Percentiles rank a stretch among this genome's conserved stretches.
These are phyloP conservation scores for Ophiostoma angusticollis DNA, from an alignment of 2,329 filamentous ascomycete genomes.

Conservation along the genomic window DNA sequence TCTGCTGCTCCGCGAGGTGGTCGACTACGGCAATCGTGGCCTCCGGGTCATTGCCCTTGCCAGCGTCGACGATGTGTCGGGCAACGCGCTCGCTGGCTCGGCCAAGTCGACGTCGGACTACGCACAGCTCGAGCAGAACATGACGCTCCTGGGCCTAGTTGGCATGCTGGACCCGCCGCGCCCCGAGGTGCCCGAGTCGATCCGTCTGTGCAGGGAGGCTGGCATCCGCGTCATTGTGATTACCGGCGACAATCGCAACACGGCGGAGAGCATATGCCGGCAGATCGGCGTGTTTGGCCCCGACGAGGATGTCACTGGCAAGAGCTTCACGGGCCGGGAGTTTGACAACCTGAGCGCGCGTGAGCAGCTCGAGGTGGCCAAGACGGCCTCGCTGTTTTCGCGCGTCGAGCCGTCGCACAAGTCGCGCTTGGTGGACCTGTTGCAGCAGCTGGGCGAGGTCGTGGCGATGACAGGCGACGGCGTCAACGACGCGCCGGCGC, in stretches of 20 bases:
- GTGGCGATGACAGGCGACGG: constrained; percentile 99
- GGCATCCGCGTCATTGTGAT: constrained; percentile 97
- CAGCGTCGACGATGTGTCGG: constrained; percentile 61
- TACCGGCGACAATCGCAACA: constrained; percentile 95
- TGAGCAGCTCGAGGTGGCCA: constrained; percentile 74
- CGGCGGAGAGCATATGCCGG: constrained; percentile 92
- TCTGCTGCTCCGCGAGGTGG: constrained; percentile 64
- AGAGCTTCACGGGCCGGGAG: constrained; percentile 90
- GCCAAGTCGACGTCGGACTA: constrained; percentile 82
- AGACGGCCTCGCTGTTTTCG: constrained; percentile 82
- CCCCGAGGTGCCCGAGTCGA: constrained; percentile 75
- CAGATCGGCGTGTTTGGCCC: constrained; percentile 84
- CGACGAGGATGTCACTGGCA: constrained; percentile 66
- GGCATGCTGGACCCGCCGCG: constrained; percentile 96
- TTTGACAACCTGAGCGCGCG: constrained; percentile 72
- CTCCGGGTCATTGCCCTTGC: constrained; percentile 92
- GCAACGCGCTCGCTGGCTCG: constrained; percentile 54
- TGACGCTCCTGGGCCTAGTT: constrained; percentile 87
- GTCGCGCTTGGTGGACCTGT: constrained; percentile 91
- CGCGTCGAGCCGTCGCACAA: constrained; percentile 94
- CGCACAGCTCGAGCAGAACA: constrained; percentile 74
- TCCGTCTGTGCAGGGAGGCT: constrained; percentile 78
- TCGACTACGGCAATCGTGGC: constrained; percentile 82
- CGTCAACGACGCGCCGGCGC: constrained; percentile 91
- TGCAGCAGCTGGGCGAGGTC: constrained; percentile 84